Percentiles rank a stretch among this genome's conserved stretches.
phyloP scores from a whole-genome alignment of 192 early-diverging fungal species.

The Geranomyces variabilis region DNA sequence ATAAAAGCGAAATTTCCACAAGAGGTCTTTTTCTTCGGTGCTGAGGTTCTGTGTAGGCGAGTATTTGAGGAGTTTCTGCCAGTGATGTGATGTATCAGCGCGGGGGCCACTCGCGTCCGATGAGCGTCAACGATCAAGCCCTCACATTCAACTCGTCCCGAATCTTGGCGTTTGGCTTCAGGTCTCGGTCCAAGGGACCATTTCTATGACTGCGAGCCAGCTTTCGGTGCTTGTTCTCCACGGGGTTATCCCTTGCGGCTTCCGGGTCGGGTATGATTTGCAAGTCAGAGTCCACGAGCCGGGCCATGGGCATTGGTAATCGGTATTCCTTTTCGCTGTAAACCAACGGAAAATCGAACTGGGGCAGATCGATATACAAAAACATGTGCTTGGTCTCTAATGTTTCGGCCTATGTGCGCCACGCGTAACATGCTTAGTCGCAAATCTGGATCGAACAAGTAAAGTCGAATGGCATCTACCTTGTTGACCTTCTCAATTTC shows the following conservation, averaged over 20 bases:
- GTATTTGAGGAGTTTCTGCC: conserved; percentile 84
- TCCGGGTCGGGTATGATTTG: conserved; percentile 71
- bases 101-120: neutral
- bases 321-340: conserved; percentile 83
- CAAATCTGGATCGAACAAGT: neutral
- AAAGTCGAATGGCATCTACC: conserved; percentile 39
- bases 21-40: conserved; percentile 87
- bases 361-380: conserved; percentile 88
- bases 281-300: conserved; percentile 17
- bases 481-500: conserved; percentile 84
- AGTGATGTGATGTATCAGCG: neutral
- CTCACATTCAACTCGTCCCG: conserved; percentile 93
- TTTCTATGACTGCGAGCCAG: conserved; percentile 88
- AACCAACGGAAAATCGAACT: conserved; percentile 96
- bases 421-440: neutral
- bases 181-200: conserved; percentile 86
- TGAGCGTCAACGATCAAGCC: neutral
- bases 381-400: conserved; percentile 57
- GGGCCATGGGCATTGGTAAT: conserved; percentile 36
- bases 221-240: conserved; percentile 92
- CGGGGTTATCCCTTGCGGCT: conserved; percentile 86
- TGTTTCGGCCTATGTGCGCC: conserved; percentile 5
- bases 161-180: conserved; percentile 96
- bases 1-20: conserved; percentile 98
- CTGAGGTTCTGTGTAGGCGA: conserved; percentile 86